phyloP scores from a whole-genome alignment of 495 filamentous ascomycete genomes.

The Rhizodiscina lignyota region DNA sequence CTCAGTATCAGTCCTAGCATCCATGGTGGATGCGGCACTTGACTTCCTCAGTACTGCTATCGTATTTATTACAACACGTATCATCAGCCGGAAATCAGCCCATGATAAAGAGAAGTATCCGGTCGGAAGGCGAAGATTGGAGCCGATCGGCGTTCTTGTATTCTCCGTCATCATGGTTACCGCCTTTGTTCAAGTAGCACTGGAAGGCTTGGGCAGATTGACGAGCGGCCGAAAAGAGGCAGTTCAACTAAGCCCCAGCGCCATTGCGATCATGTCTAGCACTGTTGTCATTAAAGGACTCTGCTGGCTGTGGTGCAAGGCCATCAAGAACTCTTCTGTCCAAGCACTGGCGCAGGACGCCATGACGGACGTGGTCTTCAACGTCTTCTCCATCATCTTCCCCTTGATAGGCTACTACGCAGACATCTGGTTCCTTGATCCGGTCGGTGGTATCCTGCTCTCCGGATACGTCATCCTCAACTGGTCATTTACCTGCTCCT shows the following conservation, averaged over 20 bases:
- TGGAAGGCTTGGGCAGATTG: constrained; percentile 57
- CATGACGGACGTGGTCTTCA: constrained; percentile 73
- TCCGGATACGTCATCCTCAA: constrained; percentile 72
- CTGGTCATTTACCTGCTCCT: constrained; percentile 58
- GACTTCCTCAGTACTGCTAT: constrained; percentile 82
- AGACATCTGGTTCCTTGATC: constrained; percentile 72
- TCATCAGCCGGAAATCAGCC: constrained; percentile 56
- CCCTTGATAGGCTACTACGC: constrained; percentile 49
- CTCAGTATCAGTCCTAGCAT: constrained; percentile 77
- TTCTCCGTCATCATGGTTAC: constrained; percentile 46
- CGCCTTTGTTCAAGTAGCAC: constrained; percentile 69
- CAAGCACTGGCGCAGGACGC: constrained; percentile 61
- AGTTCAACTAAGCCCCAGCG: constrained; percentile 55
- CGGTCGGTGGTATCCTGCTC: constrained; percentile 66
- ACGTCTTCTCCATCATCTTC: constrained; percentile 75
- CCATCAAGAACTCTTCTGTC: constrained; percentile 76
- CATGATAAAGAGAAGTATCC: constrained; percentile 78
- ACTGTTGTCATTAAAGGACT: constrained; percentile 68
- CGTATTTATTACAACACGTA: constrained; percentile 61
- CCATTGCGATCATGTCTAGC: constrained; percentile 63
- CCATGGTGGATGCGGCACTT: constrained; percentile 72
- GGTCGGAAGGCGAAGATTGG: constrained; percentile 55
- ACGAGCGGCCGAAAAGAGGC: constrained; percentile 44
- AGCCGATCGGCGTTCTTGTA: constrained; percentile 33
- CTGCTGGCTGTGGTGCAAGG: constrained; percentile 84